Conservation (phyloP, 1,139 yeast species). For the Geotrichum fermentans region DNA sequence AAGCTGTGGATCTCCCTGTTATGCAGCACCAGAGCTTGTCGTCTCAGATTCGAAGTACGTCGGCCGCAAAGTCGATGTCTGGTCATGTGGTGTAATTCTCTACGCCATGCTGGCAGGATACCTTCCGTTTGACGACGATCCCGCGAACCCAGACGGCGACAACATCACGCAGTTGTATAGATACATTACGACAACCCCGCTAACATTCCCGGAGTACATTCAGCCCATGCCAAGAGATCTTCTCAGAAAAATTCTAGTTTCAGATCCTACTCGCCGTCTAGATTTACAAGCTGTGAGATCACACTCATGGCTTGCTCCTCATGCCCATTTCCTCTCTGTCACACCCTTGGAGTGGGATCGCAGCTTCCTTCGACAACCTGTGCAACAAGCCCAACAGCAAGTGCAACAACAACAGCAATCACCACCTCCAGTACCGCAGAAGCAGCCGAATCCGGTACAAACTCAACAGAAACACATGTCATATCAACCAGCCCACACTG, state of each 20-base stretch:
- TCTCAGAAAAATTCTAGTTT: slow-evolving; percentile 73
- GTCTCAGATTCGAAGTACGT: slow-evolving; percentile 81
- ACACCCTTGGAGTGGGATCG: slow-evolving; percentile 87
- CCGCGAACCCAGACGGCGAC: slow-evolving; percentile 92
- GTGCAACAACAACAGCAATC: neutral
- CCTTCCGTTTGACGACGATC: slow-evolving; percentile 96
- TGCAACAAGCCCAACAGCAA: neutral
- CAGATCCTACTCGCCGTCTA: slow-evolving; percentile 77
- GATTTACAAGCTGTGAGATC: slow-evolving; percentile 61
- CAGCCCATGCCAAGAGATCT: slow-evolving; percentile 89
- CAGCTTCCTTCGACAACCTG: slow-evolving; percentile 23
- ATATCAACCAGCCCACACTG: slow-evolving; percentile 11
- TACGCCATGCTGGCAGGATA: slow-evolving; percentile 98
- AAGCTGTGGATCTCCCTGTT: slow-evolving; percentile 96
- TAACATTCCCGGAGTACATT: slow-evolving; percentile 93
- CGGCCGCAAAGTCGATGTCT: slow-evolving; percentile 88
- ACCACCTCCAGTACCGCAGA: neutral
- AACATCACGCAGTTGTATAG: slow-evolving; percentile 87
- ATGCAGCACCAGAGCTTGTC: slow-evolving; percentile 96
- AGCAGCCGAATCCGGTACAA: neutral
- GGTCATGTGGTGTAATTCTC: slow-evolving; percentile 94
- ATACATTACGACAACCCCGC: slow-evolving; percentile 83
- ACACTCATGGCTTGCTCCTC: slow-evolving; percentile 84
- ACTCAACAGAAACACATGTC: slow-evolving; percentile 22
- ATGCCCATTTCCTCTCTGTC: slow-evolving; percentile 75